Percentiles rank a stretch among this genome's conserved stretches.
Conservation (phyloP, 75 land plant genomes). For the Sequoia sempervirens region DNA sequence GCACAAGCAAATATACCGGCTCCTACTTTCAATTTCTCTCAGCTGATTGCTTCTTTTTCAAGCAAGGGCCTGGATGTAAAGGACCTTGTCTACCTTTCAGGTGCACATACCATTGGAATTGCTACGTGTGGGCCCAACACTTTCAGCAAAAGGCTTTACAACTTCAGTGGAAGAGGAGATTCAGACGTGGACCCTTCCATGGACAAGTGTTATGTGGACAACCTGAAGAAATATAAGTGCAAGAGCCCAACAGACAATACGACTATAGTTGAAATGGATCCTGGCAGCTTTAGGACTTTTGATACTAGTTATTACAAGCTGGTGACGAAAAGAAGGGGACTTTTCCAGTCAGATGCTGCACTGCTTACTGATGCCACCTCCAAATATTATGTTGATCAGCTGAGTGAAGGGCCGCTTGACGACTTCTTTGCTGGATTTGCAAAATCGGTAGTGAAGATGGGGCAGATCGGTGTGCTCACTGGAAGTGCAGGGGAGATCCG, state of each 20-base stretch:
- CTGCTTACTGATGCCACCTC: constrained; percentile 27
- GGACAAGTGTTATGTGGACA: constrained; percentile 41
- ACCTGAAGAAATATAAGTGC: constrained; percentile 39
- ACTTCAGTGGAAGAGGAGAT: constrained; percentile 54
- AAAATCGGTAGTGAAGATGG: constrained; percentile 72
- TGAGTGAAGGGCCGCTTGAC: constrained; percentile 12
- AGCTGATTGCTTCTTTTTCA: constrained; percentile 8
- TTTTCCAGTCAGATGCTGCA: constrained; percentile 55
- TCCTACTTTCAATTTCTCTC: constrained; percentile 14
- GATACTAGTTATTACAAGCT: constrained; percentile 44
- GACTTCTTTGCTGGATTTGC: constrained; percentile 53
- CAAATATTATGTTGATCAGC: constrained; percentile 12
- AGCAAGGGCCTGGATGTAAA: constrained; percentile 13
- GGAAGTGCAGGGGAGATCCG: constrained; percentile 61
- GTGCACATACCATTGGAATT: constrained; percentile 56
- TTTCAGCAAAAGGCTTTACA: constrained; percentile 51
- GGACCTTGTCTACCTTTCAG: constrained; percentile 23
- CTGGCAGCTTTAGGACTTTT: constrained; percentile 45
- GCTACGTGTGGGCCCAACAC: constrained; percentile 25
- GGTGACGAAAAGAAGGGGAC: constrained; percentile 40
- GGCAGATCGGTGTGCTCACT: constrained; percentile 42
- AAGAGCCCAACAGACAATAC: constrained; percentile 18
- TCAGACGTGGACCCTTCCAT: constrained; percentile 44
- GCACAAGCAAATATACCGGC: constrained; percentile 19
- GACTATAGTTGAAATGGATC: constrained; percentile 54